phyloP scores from a whole-genome alignment of 495 filamentous ascomycete species.

The Penicillium ucsense region DNA sequence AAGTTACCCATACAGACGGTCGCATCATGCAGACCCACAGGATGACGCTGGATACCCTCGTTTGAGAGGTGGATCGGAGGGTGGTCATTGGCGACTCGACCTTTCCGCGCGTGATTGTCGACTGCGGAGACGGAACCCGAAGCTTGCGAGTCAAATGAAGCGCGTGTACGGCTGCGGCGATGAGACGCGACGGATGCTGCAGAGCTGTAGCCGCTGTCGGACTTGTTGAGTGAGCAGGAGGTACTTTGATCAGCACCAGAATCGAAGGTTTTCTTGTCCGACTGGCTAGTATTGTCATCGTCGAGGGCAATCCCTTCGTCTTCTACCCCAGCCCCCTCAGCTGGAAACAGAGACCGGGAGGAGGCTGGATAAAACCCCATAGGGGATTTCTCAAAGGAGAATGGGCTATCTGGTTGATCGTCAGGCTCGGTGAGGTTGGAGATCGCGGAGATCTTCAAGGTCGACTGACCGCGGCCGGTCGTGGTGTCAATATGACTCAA shows the following conservation, averaged over 20 bases:
- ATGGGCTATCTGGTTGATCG: constrained; percentile 25
- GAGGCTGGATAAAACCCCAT: constrained; percentile 5
- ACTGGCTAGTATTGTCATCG: constrained; percentile 7
- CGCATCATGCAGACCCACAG: constrained; percentile 12
- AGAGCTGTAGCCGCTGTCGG: constrained; percentile 37
- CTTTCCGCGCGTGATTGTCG: constrained; percentile 4
- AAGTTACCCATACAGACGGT: constrained; percentile 6
- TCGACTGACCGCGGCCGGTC: constrained; percentile 3
- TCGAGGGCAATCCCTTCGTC: constrained; percentile 24
- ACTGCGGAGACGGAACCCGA: constrained; percentile 9
- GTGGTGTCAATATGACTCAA: constrained; percentile 5
- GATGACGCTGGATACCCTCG: constrained; percentile 11
- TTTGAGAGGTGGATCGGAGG: background rate
- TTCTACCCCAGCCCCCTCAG: constrained; percentile 13
- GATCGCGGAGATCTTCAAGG: constrained; percentile 12
- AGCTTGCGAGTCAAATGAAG: constrained; percentile 21
- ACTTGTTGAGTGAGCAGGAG: constrained; percentile 23
- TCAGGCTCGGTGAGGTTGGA: constrained; percentile 12
- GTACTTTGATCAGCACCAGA: constrained; percentile 6
- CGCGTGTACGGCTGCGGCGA: constrained; percentile 16
- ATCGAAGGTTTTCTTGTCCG: constrained; percentile 7
- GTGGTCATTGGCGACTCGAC: background rate
- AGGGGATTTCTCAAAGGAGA: constrained; percentile 32
- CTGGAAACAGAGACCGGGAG: constrained; percentile 3
- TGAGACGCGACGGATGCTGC: constrained; percentile 24